These are phyloP conservation scores for Marsdenia floribunda DNA, from an alignment of 257 asterid species.

Conservation along the genomic window DNA sequence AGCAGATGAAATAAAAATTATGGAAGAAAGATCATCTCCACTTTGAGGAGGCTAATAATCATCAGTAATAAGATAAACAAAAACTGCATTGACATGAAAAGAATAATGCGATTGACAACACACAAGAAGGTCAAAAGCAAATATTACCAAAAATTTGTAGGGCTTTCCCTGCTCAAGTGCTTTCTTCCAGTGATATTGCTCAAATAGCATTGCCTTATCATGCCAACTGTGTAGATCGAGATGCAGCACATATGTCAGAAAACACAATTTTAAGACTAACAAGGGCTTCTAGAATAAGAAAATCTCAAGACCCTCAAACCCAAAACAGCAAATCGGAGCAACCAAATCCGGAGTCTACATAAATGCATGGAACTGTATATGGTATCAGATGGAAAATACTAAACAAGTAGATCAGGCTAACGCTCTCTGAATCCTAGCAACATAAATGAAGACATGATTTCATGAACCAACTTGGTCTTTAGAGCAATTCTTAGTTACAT, in stretches of 20 bases:
- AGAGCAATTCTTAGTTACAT: neutral
- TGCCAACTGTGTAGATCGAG: slow-evolving; percentile 63
- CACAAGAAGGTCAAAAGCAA: neutral
- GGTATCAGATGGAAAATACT: neutral
- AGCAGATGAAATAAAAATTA: neutral
- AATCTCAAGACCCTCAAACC: neutral
- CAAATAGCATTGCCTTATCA: slow-evolving; percentile 83
- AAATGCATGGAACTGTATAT: neutral
- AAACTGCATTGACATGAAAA: neutral
- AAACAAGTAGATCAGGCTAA: neutral
- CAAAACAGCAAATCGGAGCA: neutral
- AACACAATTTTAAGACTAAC: neutral
- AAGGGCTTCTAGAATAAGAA: neutral
- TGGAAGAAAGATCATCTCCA: neutral
- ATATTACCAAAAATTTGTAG: slow-evolving; percentile 68
- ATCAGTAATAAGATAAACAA: neutral
- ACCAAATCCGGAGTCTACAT: neutral
- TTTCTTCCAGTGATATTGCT: slow-evolving; percentile 95
- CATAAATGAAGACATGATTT: neutral
- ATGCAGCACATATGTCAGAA: slow-evolving; percentile 2
- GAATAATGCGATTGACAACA: neutral
- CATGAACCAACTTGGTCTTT: neutral
- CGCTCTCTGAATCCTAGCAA: neutral
- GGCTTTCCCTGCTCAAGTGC: slow-evolving; percentile 65
- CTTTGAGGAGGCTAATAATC: neutral